These are phyloP conservation scores for Butyriboletus appendiculatus DNA, from an alignment of 1,284 basidiomycete genomes.

Conservation along the genomic window DNA sequence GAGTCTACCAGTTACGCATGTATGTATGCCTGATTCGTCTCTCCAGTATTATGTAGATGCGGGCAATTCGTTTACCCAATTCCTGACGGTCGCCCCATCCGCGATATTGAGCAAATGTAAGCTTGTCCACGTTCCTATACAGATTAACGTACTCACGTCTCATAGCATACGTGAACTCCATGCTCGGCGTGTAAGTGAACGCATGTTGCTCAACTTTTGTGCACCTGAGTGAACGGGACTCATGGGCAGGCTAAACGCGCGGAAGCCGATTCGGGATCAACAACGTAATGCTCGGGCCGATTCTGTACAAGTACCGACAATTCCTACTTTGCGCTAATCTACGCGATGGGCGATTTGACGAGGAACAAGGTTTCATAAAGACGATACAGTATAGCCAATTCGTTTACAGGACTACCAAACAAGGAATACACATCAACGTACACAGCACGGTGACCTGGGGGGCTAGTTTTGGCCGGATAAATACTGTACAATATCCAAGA, in stretches of 20 bases:
- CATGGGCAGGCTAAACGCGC: slow-evolving; percentile 3
- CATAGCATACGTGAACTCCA: slow-evolving; percentile 21
- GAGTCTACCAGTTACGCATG: neutral
- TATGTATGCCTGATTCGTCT: neutral
- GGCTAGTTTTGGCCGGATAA: neutral
- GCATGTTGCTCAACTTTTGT: too few relatives aligned
- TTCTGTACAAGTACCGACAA: slow-evolving; percentile 11
- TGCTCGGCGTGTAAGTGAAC: slow-evolving; percentile 19
- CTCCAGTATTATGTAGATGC: neutral
- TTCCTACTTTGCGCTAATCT: slow-evolving; percentile 1
- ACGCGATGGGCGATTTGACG: neutral
- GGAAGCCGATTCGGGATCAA: slow-evolving; percentile 21
- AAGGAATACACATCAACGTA: neutral
- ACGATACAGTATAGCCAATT: neutral
- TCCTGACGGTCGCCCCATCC: slow-evolving; percentile 8
- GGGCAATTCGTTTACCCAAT: neutral
- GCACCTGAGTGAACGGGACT: neutral
- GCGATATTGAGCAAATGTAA: slow-evolving; percentile 18
- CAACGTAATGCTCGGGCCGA: neutral
- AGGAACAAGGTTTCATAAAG: too few relatives aligned
- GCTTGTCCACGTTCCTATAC: neutral
- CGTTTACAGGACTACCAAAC: neutral
- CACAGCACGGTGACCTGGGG: neutral
- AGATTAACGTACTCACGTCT: neutral
- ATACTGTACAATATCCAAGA: neutral